Conservation (phyloP, 2,329 filamentous ascomycete genomes). For the Lasiodiplodia theobromae region DNA sequence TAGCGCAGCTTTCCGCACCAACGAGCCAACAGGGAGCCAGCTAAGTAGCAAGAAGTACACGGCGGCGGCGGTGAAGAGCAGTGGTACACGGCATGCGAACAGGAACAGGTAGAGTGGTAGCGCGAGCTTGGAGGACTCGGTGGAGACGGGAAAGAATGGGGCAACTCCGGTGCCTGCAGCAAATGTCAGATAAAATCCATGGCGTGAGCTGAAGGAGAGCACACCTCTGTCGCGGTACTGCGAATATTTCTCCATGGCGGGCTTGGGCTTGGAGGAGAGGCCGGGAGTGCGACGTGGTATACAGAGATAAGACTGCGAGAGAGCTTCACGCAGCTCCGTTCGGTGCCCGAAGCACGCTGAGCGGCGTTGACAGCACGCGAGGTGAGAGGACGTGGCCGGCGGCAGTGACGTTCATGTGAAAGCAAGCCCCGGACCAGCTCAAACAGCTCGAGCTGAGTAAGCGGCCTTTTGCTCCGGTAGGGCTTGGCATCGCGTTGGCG, state of each 20-base stretch:
- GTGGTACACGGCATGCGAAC: constrained; percentile 80
- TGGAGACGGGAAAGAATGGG: constrained; percentile 85
- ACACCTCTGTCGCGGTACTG: constrained; percentile 90
- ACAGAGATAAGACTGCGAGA: neutral
- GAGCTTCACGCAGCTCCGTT: constrained; percentile 26
- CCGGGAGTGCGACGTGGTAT: neutral
- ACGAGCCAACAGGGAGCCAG: constrained; percentile 74
- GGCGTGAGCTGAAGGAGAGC: constrained; percentile 16
- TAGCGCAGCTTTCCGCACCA: constrained; percentile 80
- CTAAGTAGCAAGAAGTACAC: constrained; percentile 84
- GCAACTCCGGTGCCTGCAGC: constrained; percentile 87
- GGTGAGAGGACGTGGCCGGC: neutral
- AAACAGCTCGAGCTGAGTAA: neutral
- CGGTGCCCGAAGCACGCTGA: constrained; percentile 21
- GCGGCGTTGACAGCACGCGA: constrained; percentile 21
- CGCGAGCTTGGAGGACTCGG: constrained; percentile 69
- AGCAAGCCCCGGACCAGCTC: neutral
- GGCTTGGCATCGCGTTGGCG: neutral
- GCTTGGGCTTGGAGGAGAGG: neutral
- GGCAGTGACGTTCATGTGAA: constrained; percentile 26
- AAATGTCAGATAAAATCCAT: constrained; percentile 4
- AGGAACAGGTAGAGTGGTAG: constrained; percentile 72
- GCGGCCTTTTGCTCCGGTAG: neutral
- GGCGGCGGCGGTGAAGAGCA: constrained; percentile 72
- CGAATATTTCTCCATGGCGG: constrained; percentile 90